A percentile compares a stretch with the other conserved stretches of the same genome.
These are phyloP conservation scores for Boletus insuetus DNA, from an alignment of 768 basidiomycete genomes.

Conservation along the genomic window DNA sequence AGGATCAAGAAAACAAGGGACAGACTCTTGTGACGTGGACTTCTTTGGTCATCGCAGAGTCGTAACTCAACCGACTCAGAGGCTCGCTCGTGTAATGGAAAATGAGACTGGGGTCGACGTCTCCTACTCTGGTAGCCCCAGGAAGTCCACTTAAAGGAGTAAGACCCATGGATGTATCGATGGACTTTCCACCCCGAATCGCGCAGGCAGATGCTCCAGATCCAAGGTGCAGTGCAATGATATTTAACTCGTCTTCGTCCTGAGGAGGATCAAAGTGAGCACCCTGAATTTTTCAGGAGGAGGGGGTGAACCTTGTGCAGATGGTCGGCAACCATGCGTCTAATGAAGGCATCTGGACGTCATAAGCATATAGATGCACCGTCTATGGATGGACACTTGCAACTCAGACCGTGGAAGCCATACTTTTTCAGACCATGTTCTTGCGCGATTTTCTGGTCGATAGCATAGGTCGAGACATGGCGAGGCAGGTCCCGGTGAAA, in stretches of 20 bases:
- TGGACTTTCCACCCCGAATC: conserved; percentile 66
- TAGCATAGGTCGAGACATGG: conserved; percentile 78
- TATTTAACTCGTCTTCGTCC: conserved; percentile 51
- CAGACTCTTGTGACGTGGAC: conserved; percentile 53
- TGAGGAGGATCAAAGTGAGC: conserved; percentile 15
- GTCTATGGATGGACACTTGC: conserved; percentile 30
- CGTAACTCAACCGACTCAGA: conserved; percentile 49
- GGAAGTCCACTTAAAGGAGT: conserved; percentile 88
- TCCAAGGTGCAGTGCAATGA: conserved; percentile 85
- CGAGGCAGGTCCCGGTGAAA: conserved; percentile 77
- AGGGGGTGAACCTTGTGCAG: conserved; percentile 47
- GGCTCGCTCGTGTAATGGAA: conserved; percentile 71
- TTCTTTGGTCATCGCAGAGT: conserved; percentile 41
- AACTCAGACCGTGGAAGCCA: conserved; percentile 87
- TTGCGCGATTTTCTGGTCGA: conserved; percentile 59
- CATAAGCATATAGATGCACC: background rate
- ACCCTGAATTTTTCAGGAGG: background rate
- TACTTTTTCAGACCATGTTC: conserved; percentile 79
- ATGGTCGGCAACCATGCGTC: conserved; percentile 55
- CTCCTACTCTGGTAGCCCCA: conserved; percentile 83
- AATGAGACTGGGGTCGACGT: conserved; percentile 81
- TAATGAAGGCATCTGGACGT: conserved; percentile 60
- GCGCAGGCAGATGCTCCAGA: conserved; percentile 87
- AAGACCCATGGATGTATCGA: conserved; percentile 91
- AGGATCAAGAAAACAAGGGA: background rate